phyloP scores from a whole-genome alignment of 23 red algal genomes.

The Cyanidium caldarium region DNA sequence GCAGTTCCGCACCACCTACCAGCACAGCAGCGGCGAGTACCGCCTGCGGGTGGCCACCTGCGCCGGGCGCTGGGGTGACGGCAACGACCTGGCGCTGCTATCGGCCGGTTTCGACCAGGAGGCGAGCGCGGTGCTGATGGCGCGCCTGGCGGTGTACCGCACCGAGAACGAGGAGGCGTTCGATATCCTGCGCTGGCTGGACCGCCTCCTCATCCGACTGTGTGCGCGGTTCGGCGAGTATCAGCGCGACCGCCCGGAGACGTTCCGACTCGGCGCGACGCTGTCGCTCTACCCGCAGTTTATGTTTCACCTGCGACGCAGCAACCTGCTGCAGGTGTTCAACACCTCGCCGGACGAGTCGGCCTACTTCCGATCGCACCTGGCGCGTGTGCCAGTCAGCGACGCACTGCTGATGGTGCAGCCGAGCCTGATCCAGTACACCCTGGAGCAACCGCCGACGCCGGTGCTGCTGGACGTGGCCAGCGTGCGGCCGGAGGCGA shows the following conservation, averaged over 20 bases:
- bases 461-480: constrained; percentile 89
- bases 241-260: constrained; percentile 63
- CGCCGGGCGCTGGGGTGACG: constrained; percentile 75
- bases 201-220: constrained; percentile 88
- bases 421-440: constrained; percentile 80
- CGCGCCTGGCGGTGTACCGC: constrained; percentile 85
- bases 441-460: constrained; percentile 46
- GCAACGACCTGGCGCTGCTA: constrained; percentile 54
- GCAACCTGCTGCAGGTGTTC: constrained; percentile 83
- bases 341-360: constrained; percentile 93
- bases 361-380: constrained; percentile 74
- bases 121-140: constrained; percentile 83
- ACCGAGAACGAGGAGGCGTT: constrained; percentile 99
- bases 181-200: constrained; percentile 96
- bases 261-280: constrained; percentile 50
- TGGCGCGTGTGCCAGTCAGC: constrained; percentile 69
- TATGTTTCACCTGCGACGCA: constrained; percentile 90
- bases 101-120: constrained; percentile 91
- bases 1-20: constrained; percentile 76
- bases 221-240: constrained; percentile 83
- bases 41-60: constrained; percentile 69
- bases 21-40: constrained; percentile 57
- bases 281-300: constrained; percentile 97
- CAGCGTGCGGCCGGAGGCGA: constrained; percentile 46
- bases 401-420: constrained; percentile 97